Conservation (phyloP, 2,329 filamentous ascomycete species). For the Atkinsonella texensis region DNA sequence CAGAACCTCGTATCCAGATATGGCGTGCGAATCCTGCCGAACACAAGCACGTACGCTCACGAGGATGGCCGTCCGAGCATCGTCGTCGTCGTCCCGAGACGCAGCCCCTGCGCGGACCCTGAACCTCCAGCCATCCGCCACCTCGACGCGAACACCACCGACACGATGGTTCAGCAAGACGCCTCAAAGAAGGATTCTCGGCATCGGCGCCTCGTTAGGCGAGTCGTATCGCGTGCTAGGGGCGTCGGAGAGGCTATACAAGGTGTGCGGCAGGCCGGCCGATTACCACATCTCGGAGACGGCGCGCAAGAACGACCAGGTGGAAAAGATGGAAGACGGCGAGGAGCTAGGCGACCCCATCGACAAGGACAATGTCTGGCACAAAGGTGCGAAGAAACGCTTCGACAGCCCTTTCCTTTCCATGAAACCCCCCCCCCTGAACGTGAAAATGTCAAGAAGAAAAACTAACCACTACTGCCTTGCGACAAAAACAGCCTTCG, state of each 20-base stretch:
- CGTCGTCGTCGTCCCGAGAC: conserved; percentile 11
- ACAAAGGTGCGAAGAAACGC: conserved; percentile 45
- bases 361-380: conserved; percentile 44
- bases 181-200: conserved; percentile 19
- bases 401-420: no score
- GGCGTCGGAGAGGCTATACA: conserved; percentile 67
- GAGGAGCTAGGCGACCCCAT: conserved; percentile 59
- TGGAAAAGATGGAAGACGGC: conserved; percentile 62
- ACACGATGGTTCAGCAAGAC: conserved; percentile 26
- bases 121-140: background rate
- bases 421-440: background rate
- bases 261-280: conserved; percentile 59
- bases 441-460: no score
- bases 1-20: conserved; percentile 6
- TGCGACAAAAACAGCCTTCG: conserved; percentile 45
- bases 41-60: conserved; percentile 30
- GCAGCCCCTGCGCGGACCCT: conserved; percentile 12
- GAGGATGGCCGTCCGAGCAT: conserved; percentile 20
- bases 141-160: conserved; percentile 2
- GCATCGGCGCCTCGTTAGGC: conserved; percentile 20
- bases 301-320: conserved; percentile 50
- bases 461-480: background rate
- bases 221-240: conserved; percentile 64
- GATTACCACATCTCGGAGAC: conserved; percentile 65
- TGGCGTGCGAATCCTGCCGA: conserved; percentile 39